phyloP scores from a whole-genome alignment of 73 alveolate species.

The Tetrahymena thermophila region DNA sequence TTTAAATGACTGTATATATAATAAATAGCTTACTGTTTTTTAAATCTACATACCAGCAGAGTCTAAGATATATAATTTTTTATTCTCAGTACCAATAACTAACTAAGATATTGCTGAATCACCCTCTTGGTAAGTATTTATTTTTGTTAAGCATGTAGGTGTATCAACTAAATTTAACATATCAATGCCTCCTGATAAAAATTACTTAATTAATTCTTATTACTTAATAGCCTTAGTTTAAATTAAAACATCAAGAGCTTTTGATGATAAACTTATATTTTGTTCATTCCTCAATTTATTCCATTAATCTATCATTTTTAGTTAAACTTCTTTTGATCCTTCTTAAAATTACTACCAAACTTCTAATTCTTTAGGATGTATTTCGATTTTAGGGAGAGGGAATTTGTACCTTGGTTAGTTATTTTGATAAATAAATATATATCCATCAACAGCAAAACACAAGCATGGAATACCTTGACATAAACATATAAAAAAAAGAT shows the following conservation, averaged over 20 bases:
- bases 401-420: neutral
- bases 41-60: neutral
- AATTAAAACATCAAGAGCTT: neutral
- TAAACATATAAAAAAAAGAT: neutral
- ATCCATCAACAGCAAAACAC: neutral
- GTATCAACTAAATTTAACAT: neutral
- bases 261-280: neutral
- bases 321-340: neutral
- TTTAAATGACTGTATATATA: neutral
- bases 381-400: neutral
- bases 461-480: neutral
- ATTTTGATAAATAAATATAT: neutral
- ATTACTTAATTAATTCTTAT: neutral
- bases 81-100: neutral
- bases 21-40: neutral
- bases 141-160: neutral
- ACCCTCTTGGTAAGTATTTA: neutral
- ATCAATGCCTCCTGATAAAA: neutral
- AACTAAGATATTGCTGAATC: neutral
- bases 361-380: neutral
- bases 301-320: neutral
- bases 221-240: neutral
- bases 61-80: neutral
- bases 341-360: neutral
- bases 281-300: neutral